Evolutionary conservation across 2,329 filamentous ascomycete genomes (phyloP), one percentile per base, ranked within the genome.

Genomic region (Pseudogymnoascus sp.): DNA sequence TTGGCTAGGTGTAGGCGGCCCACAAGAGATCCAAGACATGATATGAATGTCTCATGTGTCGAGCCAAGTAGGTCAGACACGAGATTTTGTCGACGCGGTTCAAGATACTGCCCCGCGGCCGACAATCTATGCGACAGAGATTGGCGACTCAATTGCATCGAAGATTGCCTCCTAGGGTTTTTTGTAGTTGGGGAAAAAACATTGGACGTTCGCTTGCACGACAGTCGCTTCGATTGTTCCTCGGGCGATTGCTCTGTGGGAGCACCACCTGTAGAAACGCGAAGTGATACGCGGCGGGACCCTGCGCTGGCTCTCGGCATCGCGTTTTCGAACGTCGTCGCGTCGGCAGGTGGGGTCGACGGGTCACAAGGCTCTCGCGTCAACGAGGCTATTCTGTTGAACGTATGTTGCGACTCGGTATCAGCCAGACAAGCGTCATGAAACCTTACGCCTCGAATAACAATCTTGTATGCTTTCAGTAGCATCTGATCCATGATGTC

Each of bases 401-500:
- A 71, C 31, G 77, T 73, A 31, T 79, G 77, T 7, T 78, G 77
- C 40, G 75, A 72, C 63, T 77, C 77, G 55, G 79, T 74, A 68
- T 87, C 83, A 13, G 85, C 88, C 37, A 89, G 87, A 77, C 94
- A 87, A 1, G 93, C 82, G 68, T 99, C 94, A 42, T 96, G 81
- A 70, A 99, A 97, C 48, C 88, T 83, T 27, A 97, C 91, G 12
- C 90, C 92, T 69, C 93, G 87, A 58, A 87, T 93, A n/a, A 96
- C 89, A 60, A 97, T 92, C 71, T 89, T 92, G 78, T 96, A 97
- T 0, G 92, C 92, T 73, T 92, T 94, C 60, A 96, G 78, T 25
- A 97, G 89, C 84, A 97, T 91, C 72, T 96, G 90, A 70, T 97
- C 93, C 62, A 97, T 84, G 62, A 93, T 84, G 68, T 89, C 85